Percentiles rank a stretch among this genome's conserved stretches.
phyloP scores from a whole-genome alignment of 352 stramenopile species.

The Thraustochytrium striatum region DNA sequence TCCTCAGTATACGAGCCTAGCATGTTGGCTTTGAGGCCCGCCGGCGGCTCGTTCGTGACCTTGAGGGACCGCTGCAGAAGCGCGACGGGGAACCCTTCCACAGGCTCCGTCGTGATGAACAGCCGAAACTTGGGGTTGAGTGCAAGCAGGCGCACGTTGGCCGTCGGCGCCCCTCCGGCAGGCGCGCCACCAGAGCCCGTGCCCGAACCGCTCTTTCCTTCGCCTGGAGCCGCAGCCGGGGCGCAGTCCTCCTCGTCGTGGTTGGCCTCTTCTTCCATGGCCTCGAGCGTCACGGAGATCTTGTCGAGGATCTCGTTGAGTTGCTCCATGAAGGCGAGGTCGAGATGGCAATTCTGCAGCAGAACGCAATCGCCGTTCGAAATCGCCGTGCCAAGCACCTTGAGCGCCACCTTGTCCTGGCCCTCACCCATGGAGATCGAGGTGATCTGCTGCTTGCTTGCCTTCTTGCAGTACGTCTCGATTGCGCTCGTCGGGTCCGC shows the following conservation, averaged over 20 bases:
- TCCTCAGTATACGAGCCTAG: conserved; percentile 77
- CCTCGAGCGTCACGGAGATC: conserved; percentile 72
- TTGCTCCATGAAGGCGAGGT: conserved; percentile 91
- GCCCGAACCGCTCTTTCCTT: too few relatives aligned
- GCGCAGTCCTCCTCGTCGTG: neutral
- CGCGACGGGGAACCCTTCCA: conserved; percentile 89
- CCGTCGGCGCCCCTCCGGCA: conserved; percentile 61
- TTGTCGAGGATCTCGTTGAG: conserved; percentile 71
- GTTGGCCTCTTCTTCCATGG: neutral
- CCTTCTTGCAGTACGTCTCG: conserved; percentile 83
- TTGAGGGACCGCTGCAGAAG: conserved; percentile 98
- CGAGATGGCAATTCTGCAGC: conserved; percentile 95
- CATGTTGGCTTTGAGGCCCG: conserved; percentile 87
- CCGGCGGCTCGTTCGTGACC: conserved; percentile 95
- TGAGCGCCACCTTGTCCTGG: conserved; percentile 92
- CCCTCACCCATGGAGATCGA: conserved; percentile 96
- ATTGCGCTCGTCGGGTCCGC: conserved; percentile 95
- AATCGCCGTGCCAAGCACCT: conserved; percentile 90
- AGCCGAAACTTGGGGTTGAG: conserved; percentile 79
- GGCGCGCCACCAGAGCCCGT: conserved; percentile 83
- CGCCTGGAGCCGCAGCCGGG: too few relatives aligned
- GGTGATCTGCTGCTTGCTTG: conserved; percentile 90
- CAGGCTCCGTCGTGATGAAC: conserved; percentile 92
- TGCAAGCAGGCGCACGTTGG: conserved; percentile 59
- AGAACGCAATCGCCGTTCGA: conserved; percentile 96